Conservation (phyloP, 1,139 yeast genomes). For the Blastobotrys apis region DNA sequence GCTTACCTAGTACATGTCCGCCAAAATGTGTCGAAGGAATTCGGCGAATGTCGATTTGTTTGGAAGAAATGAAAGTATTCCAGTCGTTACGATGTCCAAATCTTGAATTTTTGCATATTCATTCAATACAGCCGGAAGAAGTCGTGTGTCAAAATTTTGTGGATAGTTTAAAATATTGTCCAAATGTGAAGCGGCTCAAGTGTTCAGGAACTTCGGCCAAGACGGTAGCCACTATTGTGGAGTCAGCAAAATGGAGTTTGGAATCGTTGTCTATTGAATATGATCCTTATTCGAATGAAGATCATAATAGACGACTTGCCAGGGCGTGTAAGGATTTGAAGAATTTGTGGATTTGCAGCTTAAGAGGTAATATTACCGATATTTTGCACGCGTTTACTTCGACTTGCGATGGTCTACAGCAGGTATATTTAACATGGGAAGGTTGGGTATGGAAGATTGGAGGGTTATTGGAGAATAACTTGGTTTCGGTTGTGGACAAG, state of each 20-base stretch:
- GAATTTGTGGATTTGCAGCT: conserved; percentile 13
- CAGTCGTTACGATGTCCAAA: conserved; percentile 13
- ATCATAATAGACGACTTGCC: conserved; percentile 5
- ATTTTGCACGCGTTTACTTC: conserved; percentile 10
- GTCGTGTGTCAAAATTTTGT: conserved; percentile 7
- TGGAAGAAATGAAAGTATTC: conserved; percentile 14
- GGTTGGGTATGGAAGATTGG: conserved; percentile 16
- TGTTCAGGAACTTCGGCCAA: conserved; percentile 12
- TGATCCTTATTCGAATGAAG: conserved; percentile 9
- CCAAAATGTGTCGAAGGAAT: conserved; percentile 8
- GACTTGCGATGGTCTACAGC: conserved; percentile 5
- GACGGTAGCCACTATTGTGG: conserved; percentile 9
- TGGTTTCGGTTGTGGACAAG: conserved; percentile 7
- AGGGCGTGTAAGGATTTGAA: conserved; percentile 6
- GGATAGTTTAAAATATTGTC: conserved; percentile 8
- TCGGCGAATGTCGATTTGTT: conserved; percentile 13
- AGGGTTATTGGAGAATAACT: conserved; percentile 5
- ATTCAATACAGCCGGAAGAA: conserved; percentile 12
- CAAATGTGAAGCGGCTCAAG: conserved; percentile 13
- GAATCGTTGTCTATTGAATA: conserved; percentile 12
- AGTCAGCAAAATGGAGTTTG: conserved; percentile 11
- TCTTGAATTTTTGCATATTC: conserved; percentile 12
- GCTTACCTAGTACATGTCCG: conserved; percentile 13
- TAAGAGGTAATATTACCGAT: conserved; percentile 10
- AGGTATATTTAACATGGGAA: conserved; percentile 13